phyloP scores from a whole-genome alignment of 805 yeast genomes.

The Saccharomycopsis fodiens region DNA sequence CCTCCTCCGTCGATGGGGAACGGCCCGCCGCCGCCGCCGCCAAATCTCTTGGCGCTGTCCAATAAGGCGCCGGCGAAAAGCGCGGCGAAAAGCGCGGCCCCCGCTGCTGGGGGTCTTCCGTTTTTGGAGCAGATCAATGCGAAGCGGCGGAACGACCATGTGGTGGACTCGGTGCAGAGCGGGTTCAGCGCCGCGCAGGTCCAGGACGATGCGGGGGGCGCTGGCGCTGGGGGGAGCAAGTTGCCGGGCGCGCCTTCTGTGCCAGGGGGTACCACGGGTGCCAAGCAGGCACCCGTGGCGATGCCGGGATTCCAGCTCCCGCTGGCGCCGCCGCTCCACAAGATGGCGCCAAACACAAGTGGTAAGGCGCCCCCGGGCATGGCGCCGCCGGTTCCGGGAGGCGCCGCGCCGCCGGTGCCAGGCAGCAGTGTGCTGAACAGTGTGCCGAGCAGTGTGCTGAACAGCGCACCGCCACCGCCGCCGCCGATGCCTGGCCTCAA shows the following conservation, averaged over 20 bases:
- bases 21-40: constrained; percentile 23
- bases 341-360: constrained; percentile 7
- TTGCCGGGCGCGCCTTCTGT: constrained; percentile 22
- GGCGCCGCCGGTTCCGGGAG: constrained; percentile 16
- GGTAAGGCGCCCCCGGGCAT: constrained; percentile 20
- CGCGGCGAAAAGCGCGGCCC: constrained; percentile 8
- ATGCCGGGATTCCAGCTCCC: not conserved
- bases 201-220: constrained; percentile 15
- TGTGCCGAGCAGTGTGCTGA: not conserved
- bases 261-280: not conserved
- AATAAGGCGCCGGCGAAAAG: constrained; percentile 5
- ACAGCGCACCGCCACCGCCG: constrained; percentile 21
- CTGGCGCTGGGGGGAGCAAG: constrained; percentile 24
- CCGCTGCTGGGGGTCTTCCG: constrained; percentile 37
- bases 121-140: constrained; percentile 52
- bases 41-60: too few species aligned
- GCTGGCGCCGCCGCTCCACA: constrained; percentile 24
- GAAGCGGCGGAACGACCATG: constrained; percentile 44
- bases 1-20: constrained; percentile 23
- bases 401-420: constrained; percentile 15
- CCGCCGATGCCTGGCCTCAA: too few species aligned
- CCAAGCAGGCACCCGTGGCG: constrained; percentile 2
- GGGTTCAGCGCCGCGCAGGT: constrained; percentile 23
- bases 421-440: not conserved
- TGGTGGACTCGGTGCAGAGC: constrained; percentile 35